Conservation (phyloP, 164 flowering plant species). For the Tetrastigma voinierianum region DNA sequence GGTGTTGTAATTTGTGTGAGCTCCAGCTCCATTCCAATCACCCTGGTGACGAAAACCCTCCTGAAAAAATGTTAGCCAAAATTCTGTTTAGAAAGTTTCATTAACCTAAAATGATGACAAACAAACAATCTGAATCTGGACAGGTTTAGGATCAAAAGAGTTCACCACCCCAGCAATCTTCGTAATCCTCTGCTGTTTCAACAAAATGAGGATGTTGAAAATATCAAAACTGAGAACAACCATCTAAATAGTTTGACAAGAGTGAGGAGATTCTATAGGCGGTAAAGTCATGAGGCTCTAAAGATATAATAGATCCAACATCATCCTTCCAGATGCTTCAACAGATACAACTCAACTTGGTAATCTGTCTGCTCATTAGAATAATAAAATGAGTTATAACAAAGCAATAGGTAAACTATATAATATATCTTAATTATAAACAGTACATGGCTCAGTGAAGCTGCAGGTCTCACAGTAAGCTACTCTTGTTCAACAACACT, state of each 20-base stretch:
- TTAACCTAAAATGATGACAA: not conserved
- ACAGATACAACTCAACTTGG: conserved; percentile 32
- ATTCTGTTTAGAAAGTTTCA: not conserved
- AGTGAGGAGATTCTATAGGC: too few species aligned
- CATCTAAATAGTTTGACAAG: too few species aligned
- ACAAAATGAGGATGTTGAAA: not conserved
- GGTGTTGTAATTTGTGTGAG: conserved; percentile 46
- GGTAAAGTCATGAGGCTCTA: not conserved
- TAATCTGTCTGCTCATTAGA: conserved; percentile 27
- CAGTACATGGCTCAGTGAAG: not conserved
- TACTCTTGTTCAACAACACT: too few species aligned
- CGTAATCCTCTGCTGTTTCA: conserved; percentile 29
- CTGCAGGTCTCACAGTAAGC: too few species aligned
- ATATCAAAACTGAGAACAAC: not conserved
- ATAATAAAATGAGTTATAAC: not conserved
- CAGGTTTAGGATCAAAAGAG: conserved; percentile 42
- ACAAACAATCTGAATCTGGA: conserved; percentile 13
- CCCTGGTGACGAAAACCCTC: conserved; percentile 11
- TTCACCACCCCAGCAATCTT: conserved; percentile 44
- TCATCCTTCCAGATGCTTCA: conserved; percentile 43
- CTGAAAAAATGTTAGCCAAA: not conserved
- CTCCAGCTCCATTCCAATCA: conserved; percentile 56
- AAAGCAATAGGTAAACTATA: not conserved
- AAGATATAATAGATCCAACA: conserved; percentile 36
- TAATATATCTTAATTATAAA: not conserved